Evolutionary conservation across 2,329 filamentous ascomycete genomes (phyloP).

Genomic region (Ascochyta koolunga): DNA sequence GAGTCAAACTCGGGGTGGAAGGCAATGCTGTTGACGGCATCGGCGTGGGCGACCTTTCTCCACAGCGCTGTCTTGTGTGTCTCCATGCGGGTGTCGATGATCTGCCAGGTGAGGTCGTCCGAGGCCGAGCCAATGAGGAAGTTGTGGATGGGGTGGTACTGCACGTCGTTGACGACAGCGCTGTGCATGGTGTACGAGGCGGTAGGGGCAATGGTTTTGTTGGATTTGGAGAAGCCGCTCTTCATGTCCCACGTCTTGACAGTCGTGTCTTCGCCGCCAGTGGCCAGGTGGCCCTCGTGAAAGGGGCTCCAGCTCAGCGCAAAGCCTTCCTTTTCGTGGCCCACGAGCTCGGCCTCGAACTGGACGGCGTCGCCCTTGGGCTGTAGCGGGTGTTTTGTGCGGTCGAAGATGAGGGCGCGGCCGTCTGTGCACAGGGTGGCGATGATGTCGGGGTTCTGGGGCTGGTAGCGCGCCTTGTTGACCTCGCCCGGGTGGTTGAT

Average conservation of each 20-base stretch:
- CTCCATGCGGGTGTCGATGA: constrained; percentile 80
- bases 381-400: constrained; percentile 85
- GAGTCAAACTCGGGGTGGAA: constrained; percentile 94
- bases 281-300: constrained; percentile 78
- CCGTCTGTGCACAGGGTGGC: constrained; percentile 90
- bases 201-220: constrained; percentile 72
- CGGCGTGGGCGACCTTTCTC: constrained; percentile 77
- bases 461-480: constrained; percentile 98
- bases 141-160: constrained; percentile 87
- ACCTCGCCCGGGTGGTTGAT: constrained; percentile 97
- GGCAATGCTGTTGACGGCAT: constrained; percentile 93
- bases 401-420: constrained; percentile 90
- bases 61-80: constrained; percentile 71
- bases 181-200: constrained; percentile 86
- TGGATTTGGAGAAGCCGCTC: constrained; percentile 70
- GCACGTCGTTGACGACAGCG: constrained; percentile 94
- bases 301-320: constrained; percentile 93
- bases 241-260: constrained; percentile 92
- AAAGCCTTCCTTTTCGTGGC: constrained; percentile 88
- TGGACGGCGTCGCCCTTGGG: constrained; percentile 70
- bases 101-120: constrained; percentile 90
- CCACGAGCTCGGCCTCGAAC: constrained; percentile 82
- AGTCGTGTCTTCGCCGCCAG: constrained; percentile 89
- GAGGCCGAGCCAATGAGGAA: constrained; percentile 88
- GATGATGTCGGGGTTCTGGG: constrained; percentile 95